Conservation (phyloP, 106 monocot genomes). For the Dioscorea alata region DNA sequence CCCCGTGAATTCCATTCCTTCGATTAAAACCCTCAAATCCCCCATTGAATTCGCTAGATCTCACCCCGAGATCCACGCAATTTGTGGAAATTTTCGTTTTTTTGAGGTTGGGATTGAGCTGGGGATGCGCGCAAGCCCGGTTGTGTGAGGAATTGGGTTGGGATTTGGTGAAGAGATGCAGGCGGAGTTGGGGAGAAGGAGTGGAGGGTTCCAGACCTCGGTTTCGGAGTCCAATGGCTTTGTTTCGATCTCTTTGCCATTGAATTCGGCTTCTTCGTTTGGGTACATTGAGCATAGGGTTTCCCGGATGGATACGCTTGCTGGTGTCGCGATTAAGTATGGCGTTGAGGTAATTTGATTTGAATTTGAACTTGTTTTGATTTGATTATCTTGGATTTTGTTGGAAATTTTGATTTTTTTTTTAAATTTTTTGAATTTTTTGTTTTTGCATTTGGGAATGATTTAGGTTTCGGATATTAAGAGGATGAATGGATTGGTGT, state of each 20-base stretch:
- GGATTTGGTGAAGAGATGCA: slow-evolving; percentile 2
- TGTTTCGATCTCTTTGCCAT: slow-evolving; percentile 7
- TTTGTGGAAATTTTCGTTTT: not conserved
- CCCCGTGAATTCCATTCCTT: not conserved
- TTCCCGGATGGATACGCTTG: slow-evolving; percentile 73
- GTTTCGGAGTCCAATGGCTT: slow-evolving; percentile 18
- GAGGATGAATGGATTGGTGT: slow-evolving; percentile 79
- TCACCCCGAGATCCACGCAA: slow-evolving; percentile 11
- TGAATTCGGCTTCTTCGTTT: slow-evolving; percentile 14
- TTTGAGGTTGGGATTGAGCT: not conserved
- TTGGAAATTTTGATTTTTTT: not conserved
- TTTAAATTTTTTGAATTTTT: no score
- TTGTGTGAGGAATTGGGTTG: not conserved
- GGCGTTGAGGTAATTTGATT: slow-evolving; percentile 62
- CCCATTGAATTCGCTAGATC: not conserved
- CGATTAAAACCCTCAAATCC: not conserved
- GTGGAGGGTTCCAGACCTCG: slow-evolving; percentile 3
- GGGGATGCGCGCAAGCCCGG: not conserved
- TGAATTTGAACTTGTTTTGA: not conserved
- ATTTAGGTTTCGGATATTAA: slow-evolving; percentile 79
- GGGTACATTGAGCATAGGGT: slow-evolving; percentile 62
- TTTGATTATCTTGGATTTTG: not conserved
- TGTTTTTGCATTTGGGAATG: not conserved
- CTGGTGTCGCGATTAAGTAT: slow-evolving; percentile 77
- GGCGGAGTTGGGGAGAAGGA: slow-evolving; percentile 16